Base-by-base conservation (phyloP, 2,329 filamentous ascomycete species). In the Cladosporium sp. region DNA sequence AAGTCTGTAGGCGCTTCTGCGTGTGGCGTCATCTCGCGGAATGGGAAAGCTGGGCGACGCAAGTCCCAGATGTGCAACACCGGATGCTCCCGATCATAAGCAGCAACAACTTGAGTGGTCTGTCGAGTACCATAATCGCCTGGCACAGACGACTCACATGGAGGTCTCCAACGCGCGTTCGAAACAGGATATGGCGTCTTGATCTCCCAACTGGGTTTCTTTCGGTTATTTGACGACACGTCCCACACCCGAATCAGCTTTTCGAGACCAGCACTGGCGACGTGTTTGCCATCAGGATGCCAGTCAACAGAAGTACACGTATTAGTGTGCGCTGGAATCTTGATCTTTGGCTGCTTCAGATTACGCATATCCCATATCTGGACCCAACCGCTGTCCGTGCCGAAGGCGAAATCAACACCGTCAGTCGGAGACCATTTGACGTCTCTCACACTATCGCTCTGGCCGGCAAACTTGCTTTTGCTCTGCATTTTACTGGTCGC, bases 211-310 rank as follows among this genome's bases (percentile, higher is more conserved):
- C 76, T 75, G 47, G 84, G 77, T 69, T 86, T 87, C 67, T 84
- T 82, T 61, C 82, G 79, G 63, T 83, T 77, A 58, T 80, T 79
- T 2, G 76, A 73, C 3, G 82, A 83, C 59, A 87, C 82, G 68
- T 87, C 84, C 83, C 85, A 88, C 28, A 87, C 79, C 68, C 83
- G 83, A 62, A 87, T 80, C 30, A 82, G 82, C 60, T 81, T 82
- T 69, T 88, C 85, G 20, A 80, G 77, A 55, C 85, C 80, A n/a
- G 82, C 84, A 64, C 83, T 87, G 56, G 84, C 78, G 9, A 88
- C 74, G 68, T 87, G 83, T 66, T 82, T 86, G 6, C 85, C 85
- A 65, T 87, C 84, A 1, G 85, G 85, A 67, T 88, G 85, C 84
- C 84, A 88, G 68, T 88, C 85, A 37, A 88, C 80, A 5, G 83